Evolutionary conservation across 805 yeast genomes (phyloP).

Genomic region (Candida golubevii): DNA sequence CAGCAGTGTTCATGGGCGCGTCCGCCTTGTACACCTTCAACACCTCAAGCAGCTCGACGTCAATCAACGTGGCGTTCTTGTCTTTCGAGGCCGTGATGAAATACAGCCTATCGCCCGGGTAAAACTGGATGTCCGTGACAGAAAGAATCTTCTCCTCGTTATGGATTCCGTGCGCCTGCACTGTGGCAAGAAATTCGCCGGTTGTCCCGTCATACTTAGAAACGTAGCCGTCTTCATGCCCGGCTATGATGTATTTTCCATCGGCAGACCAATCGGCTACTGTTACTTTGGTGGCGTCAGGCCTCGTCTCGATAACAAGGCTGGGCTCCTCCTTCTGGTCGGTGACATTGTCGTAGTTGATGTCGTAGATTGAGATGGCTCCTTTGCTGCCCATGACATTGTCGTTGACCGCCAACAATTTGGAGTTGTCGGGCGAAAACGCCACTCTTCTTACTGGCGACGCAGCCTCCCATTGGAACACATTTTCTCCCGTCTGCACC

Average conservation of each 20-base stretch:
- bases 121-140: conserved; percentile 86
- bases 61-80: conserved; percentile 72
- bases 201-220: conserved; percentile 74
- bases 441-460: conserved; percentile 92
- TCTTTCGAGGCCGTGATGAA: conserved; percentile 93
- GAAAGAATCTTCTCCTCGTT: conserved; percentile 39
- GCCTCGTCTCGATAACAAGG: conserved; percentile 56
- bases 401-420: conserved; percentile 75
- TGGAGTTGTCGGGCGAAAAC: conserved; percentile 68
- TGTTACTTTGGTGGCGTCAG: conserved; percentile 57
- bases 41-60: conserved; percentile 68
- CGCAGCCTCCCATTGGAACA: conserved; percentile 66
- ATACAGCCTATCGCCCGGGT: conserved; percentile 74
- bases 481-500: conserved; percentile 69
- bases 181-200: conserved; percentile 61
- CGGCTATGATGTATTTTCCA: conserved; percentile 72
- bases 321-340: conserved; percentile 53
- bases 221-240: conserved; percentile 82
- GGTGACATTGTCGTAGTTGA: conserved; percentile 46
- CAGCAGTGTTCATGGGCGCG: conserved; percentile 93
- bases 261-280: conserved; percentile 87
- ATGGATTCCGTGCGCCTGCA: conserved; percentile 67
- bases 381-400: conserved; percentile 90
- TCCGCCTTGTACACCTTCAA: conserved; percentile 79
- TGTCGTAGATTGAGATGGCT: conserved; percentile 61